Base-by-base conservation (phyloP, 2,329 filamentous ascomycete genomes). In the Diplodia sapinea region DNA sequence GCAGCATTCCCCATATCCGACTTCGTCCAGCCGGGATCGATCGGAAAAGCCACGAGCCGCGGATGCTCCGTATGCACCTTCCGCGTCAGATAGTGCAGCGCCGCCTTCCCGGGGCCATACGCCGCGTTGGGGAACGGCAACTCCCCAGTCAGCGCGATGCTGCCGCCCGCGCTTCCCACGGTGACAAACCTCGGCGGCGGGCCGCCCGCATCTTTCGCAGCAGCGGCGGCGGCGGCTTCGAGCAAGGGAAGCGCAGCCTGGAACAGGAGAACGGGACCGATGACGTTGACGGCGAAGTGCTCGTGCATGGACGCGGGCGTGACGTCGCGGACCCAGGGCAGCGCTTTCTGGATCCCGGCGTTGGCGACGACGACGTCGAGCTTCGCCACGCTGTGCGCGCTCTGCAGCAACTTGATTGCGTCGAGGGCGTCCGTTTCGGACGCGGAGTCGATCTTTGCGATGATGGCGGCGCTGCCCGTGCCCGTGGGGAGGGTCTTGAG, bases 291-390 rank as follows among this genome's bases (percentile, higher is more conserved):
- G 26, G 6, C 13, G 23, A 31, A 52, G 12, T n/a, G 26, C 15
- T 26, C 12, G 0, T 8, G 13, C 50, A 52, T n/a, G 26, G 31
- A 26, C 2, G 50, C 23, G 1, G 50, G 15, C 2, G 20, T 4
- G 11, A 52, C 50, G 13, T 52, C 13, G 4, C 23, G 5, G 29
- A 54, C 26, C 6, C 29, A 17, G 1, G 26, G 51, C 13, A 29
- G 23, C 20, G 9, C 26, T 0, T 6, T 7, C 4, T 13, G n/a
- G n/a, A 40, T 26, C 2, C 55, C 55, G 3, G 55, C 55, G 36
- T 59, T 59, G 55, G 55, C 55, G 38, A 59, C 17, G 55, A 59
- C 55, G 38, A 29, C 1, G 55, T 59, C 17, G 20, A 59, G 36
- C 8, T n/a, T 6, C 12, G 20, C 2, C 13, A 59, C 17, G 55